Conservation (phyloP, 805 yeast species). For the Starmerella stigmatis region DNA sequence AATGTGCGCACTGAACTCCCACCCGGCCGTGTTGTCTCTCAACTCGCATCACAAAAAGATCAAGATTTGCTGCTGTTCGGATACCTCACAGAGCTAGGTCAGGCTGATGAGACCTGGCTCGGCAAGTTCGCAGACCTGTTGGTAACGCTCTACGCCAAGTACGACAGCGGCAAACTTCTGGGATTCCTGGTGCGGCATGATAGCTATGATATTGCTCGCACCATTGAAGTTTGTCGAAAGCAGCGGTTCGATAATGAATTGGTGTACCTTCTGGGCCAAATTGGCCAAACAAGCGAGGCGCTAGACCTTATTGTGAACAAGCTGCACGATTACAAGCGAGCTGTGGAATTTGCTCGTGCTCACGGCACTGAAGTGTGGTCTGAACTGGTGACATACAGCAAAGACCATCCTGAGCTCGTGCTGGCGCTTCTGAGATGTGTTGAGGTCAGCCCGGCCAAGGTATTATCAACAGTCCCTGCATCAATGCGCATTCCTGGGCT, state of each 20-base stretch:
- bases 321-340: constrained; percentile 66
- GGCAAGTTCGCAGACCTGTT: constrained; percentile 56
- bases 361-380: constrained; percentile 74
- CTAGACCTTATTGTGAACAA: constrained; percentile 64
- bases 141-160: constrained; percentile 54
- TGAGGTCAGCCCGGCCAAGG: constrained; percentile 49
- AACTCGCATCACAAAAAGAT: constrained; percentile 30
- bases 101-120: constrained; percentile 45
- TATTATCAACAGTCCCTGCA: constrained; percentile 53
- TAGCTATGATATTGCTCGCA: constrained; percentile 53
- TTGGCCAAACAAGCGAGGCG: constrained; percentile 72
- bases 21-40: constrained; percentile 42
- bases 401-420: constrained; percentile 65
- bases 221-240: constrained; percentile 54
- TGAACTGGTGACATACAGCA: constrained; percentile 57
- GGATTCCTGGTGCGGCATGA: constrained; percentile 48
- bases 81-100: constrained; percentile 51
- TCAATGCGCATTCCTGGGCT: constrained; percentile 57
- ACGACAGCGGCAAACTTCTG: constrained; percentile 45
- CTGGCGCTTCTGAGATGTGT: constrained; percentile 51
- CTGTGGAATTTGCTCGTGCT: constrained; percentile 61
- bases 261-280: constrained; percentile 68
- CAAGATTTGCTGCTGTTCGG: constrained; percentile 38
- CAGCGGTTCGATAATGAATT: constrained; percentile 53
- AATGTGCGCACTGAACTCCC: constrained; percentile 37